Base-by-base conservation (phyloP, 495 filamentous ascomycete species). In the Melanomma pulvis-pyrius region DNA sequence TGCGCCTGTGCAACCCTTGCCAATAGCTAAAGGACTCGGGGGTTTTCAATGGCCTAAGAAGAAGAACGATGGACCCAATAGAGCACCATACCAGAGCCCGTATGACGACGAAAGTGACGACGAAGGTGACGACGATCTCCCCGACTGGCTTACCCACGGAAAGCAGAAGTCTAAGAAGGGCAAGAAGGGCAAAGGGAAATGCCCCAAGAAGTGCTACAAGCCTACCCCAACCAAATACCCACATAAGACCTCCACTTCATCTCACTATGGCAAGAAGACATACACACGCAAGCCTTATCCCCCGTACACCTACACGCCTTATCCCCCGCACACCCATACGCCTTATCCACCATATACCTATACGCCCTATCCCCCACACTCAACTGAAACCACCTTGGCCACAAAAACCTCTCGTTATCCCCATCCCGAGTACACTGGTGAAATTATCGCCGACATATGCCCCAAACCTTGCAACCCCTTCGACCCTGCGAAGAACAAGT, bases 191-290 rank as follows among this genome's bases (percentile, higher is more conserved):
- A 26, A 49, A 8, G 39, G 22, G 24, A 60, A 50, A 21, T 60
- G 57, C 32, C 57, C 57, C 19, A 48, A 30, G 57, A 62, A 53
- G 48, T 62, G 59, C 32, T 26, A 15, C 21, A 44, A 44, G 34
- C 46, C 39, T 36, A 11, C 32, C n/a, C 22, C 51, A 21, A 55
- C 17, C 51, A 26, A 1, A n/a, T 1, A n/a, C 19, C 25, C 25
- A 15, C 6, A 9, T 11, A 9, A 36, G 12, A 50, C 57, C 44
- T 29, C 41, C 25, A 48, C 39, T 30, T 5, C 4, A 6, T 57
- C 54, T 7, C 5, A 21, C 8, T 7, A n/a, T 34, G 26, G 51
- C 25, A 32, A 21, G 25, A 30, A 22, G 25, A 19, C 25, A 44
- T 15, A 6, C 6, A 36, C 6, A 36, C 32, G n/a, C n/a, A n/a